Base-by-base conservation (phyloP, 1,139 yeast genomes). In the Komagataea norvegica region DNA sequence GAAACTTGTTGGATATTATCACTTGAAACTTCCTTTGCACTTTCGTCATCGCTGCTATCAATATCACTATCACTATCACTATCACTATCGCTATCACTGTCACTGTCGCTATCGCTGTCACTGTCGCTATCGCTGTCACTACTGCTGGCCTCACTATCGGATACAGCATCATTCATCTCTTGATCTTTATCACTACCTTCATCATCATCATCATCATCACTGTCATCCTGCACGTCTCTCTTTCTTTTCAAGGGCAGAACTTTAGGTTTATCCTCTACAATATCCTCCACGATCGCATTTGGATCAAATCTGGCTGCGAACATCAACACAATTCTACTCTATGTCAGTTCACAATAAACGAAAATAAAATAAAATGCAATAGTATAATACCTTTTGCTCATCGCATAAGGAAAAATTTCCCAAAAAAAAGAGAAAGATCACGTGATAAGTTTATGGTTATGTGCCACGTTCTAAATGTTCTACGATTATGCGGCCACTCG, bases 261-360 rank as follows among this genome's bases (percentile, higher is more conserved):
- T 5, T 8, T 29, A 13, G 20, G 6, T 17, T 15, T 22, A 4
- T 15, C 25, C 16, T 32, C 36, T 7, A 21, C 9, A 11, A n/a
- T 14, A 5, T 29, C 32, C 17, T 29, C 29, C 6, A 33, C 49
- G 16, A 50, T 42, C 17, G 56, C 60, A n/a, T 58, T 53, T 21
- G 84, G 84, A 49, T 77, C 84, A 53, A 70, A 77, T 52, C 86
- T 64, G 21, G 72, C 71, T 20, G 82, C 84, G 64, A 79, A 79
- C 86, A 79, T 77, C 8, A 17, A 22, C 15, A 10, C n/a, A n/a
- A n/a, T n/a, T n/a, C n/a, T n/a, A n/a, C n/a, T n/a, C n/a, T n/a
- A n/a, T n/a, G n/a, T n/a, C n/a, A n/a, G n/a, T n/a, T n/a, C n/a
- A n/a, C n/a, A n/a, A 10, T 3, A 19, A 7, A 8, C 17, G 11